A percentile compares a stretch with the other conserved stretches of the same genome.
Conservation (phyloP, 1,284 basidiomycete species). For the Irpex rosettiformis region DNA sequence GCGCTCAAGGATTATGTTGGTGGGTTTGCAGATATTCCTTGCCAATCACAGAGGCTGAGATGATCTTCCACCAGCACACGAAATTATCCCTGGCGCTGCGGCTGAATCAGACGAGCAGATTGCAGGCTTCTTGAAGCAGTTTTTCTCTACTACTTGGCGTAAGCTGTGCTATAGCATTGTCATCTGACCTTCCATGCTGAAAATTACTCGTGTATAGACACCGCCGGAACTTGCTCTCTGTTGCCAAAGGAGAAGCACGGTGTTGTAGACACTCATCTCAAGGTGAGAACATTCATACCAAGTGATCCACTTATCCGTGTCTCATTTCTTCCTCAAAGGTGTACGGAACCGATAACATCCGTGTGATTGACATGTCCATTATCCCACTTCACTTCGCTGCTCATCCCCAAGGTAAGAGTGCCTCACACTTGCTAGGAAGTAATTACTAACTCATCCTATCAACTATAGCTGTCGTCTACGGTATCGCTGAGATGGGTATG, state of each 20-base stretch:
- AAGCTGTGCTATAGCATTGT: conserved; percentile 5
- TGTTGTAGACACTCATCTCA: conserved; percentile 27
- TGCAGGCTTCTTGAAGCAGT: conserved; percentile 26
- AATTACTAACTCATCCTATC: background rate
- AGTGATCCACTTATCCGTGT: background rate
- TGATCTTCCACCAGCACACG: conserved; percentile 18
- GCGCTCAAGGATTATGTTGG: conserved; percentile 40
- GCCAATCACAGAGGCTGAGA: background rate
- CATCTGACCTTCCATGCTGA: background rate
- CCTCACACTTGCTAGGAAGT: background rate
- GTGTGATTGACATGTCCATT: conserved; percentile 34
- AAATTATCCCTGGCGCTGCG: conserved; percentile 36
- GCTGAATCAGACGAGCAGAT: conserved; percentile 20
- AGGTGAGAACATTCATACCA: conserved; percentile 15
- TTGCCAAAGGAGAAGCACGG: conserved; percentile 24
- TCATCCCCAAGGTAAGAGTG: conserved; percentile 29
- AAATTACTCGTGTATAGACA: no score
- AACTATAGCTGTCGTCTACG: conserved; percentile 25
- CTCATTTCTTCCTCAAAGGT: conserved; percentile 42
- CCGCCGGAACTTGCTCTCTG: conserved; percentile 29
- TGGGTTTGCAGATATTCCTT: background rate
- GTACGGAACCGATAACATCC: conserved; percentile 35
- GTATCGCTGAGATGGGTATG: conserved; percentile 29
- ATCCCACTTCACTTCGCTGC: conserved; percentile 27
- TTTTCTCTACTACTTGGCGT: conserved; percentile 28